Conservation (phyloP, 2,329 filamentous ascomycete species). For the Aureobasidium leucospermi region DNA sequence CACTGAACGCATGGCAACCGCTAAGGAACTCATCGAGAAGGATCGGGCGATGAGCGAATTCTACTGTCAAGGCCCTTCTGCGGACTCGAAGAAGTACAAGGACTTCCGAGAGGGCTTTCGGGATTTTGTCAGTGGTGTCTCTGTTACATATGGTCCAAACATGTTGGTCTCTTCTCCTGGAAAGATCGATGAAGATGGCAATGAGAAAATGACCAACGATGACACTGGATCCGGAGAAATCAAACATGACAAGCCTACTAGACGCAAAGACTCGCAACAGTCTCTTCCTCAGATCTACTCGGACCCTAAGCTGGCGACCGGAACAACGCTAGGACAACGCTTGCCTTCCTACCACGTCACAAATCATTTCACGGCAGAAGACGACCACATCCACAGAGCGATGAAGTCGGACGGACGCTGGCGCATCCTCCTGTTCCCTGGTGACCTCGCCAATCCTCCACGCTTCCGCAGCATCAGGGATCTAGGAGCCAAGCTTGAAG, state of each 20-base stretch:
- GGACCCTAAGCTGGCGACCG: not conserved
- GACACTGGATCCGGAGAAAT: too few relatives aligned
- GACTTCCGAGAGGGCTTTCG: not conserved
- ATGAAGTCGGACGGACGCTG: not conserved
- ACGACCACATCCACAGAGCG: not conserved
- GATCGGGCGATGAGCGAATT: constrained; percentile 25
- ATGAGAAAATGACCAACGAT: not conserved
- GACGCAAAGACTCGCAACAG: not conserved
- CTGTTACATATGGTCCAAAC: not conserved
- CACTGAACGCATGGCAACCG: constrained; percentile 36
- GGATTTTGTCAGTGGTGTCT: not conserved
- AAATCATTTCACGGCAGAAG: constrained; percentile 5
- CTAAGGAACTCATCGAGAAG: constrained; percentile 37
- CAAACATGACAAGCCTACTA: too few relatives aligned
- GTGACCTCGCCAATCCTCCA: not conserved
- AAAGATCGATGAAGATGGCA: not conserved
- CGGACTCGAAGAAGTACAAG: not conserved
- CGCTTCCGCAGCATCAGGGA: not conserved
- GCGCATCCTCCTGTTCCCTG: not conserved
- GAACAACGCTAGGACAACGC: not conserved
- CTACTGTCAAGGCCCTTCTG: not conserved
- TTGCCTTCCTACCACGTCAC: not conserved
- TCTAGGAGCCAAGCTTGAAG: not conserved
- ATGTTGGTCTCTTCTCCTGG: not conserved
- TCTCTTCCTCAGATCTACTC: not conserved